These are phyloP conservation scores for Kwoniella botswanensis DNA, from an alignment of 768 basidiomycete genomes.

Conservation along the genomic window DNA sequence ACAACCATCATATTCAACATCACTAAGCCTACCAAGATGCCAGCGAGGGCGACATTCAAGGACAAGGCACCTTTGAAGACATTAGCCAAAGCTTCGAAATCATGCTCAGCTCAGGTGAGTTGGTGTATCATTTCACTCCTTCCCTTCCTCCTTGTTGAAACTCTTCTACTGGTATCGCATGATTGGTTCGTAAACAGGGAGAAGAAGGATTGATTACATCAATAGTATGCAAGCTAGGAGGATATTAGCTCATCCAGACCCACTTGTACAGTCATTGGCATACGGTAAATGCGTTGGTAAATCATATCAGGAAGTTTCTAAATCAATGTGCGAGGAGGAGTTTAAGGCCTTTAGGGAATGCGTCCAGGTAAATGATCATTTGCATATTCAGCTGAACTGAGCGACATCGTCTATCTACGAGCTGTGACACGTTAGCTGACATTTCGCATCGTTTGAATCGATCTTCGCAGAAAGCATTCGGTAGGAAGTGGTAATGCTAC, in stretches of 20 bases:
- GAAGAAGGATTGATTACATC: background rate
- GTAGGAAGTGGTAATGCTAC: conserved; percentile 22
- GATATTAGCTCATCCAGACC: too few relatives aligned
- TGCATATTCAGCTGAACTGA: background rate
- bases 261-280: conserved; percentile 65
- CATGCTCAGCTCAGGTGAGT: conserved; percentile 51
- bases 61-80: conserved; percentile 50
- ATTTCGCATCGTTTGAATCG: too few relatives aligned
- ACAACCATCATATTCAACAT: background rate
- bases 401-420: background rate
- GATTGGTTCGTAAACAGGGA: background rate
- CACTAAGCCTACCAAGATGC: background rate
- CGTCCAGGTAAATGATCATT: conserved; percentile 69
- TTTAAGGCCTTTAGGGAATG: conserved; percentile 84
- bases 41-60: conserved; percentile 33
- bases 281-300: conserved; percentile 90
- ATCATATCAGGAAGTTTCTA: conserved; percentile 79
- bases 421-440: too few relatives aligned
- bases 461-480: conserved; percentile 23
- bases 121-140: background rate
- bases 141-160: background rate
- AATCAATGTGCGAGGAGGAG: conserved; percentile 81
- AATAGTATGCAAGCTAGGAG: too few relatives aligned
- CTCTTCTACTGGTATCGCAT: too few relatives aligned
- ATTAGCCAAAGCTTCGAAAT: conserved; percentile 49